Percentiles rank a stretch among this genome's conserved stretches.
Evolutionary conservation across 1,139 yeast genomes (phyloP).

Genomic region (Trichomonascaceae sp.): DNA sequence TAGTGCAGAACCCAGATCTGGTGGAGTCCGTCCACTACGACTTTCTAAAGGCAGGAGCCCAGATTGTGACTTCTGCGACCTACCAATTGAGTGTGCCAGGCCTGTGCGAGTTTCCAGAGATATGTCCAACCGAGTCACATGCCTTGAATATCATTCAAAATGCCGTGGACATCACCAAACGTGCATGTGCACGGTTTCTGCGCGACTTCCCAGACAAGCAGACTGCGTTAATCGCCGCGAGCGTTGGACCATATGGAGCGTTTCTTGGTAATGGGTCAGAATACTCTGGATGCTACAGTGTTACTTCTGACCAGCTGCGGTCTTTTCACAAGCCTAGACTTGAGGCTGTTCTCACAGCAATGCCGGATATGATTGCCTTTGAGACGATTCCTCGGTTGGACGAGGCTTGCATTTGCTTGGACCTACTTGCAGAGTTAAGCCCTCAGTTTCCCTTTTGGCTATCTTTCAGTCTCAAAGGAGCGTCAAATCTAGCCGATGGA

Average conservation of each 20-base stretch:
- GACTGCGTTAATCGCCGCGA: slow-evolving; percentile 34
- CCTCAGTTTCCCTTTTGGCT: slow-evolving; percentile 21
- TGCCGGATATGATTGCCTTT: slow-evolving; percentile 42
- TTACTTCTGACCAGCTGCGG: slow-evolving; percentile 23
- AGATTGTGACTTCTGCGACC: slow-evolving; percentile 43
- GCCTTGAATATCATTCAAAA: slow-evolving; percentile 18
- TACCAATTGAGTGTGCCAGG: slow-evolving; percentile 44
- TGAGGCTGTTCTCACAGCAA: slow-evolving; percentile 26
- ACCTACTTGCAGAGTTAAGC: slow-evolving; percentile 15
- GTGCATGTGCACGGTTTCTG: slow-evolving; percentile 11
- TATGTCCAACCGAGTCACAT: slow-evolving; percentile 20
- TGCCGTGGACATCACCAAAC: slow-evolving; percentile 20
- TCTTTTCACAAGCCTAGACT: slow-evolving; percentile 40
- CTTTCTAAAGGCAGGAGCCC: slow-evolving; percentile 43
- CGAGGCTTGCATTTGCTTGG: slow-evolving; percentile 33
- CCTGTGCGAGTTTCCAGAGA: too few species aligned
- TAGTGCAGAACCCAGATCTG: slow-evolving; percentile 34
- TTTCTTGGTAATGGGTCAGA: slow-evolving; percentile 53
- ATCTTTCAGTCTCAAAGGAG: slow-evolving; percentile 26
- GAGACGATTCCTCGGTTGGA: slow-evolving; percentile 51
- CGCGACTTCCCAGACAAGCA: too few species aligned
- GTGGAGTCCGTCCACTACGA: slow-evolving; percentile 38
- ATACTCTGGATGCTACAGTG: slow-evolving; percentile 47
- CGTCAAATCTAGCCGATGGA: slow-evolving; percentile 31
- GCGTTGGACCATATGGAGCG: slow-evolving; percentile 68